Evolutionary conservation across 176 grass and related monocot species (phyloP), one percentile per base, ranked within the genome.

Genomic region (Secale cereale): DNA sequence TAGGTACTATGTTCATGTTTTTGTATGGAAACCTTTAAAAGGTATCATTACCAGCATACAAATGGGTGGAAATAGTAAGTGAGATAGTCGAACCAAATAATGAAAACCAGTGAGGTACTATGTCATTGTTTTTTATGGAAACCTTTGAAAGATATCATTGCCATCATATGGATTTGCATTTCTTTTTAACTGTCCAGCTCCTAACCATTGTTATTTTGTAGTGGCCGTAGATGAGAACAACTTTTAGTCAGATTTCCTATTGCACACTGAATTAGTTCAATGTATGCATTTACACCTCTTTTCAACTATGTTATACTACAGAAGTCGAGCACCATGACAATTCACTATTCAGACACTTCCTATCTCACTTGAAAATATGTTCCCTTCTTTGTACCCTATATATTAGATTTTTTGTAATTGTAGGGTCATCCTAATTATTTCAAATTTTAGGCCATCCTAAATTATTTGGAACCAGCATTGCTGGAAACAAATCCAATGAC

Each of bases 301-400:
- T 72, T 61, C 33, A 74, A 83, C 20, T 30, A 79, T 85, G 40
- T 36, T 32, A 70, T 71, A 59, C 65, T 80, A 79, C 88, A 94
- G 90, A 90, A 90, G 76, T 84, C 31, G 78, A 89, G 41, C 63
- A 25, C 12, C 30, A 62, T 70, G 91, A 87, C 33, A 98, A 88
- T 57, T 94, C 97, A 81, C 93, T 91, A 22, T 84, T 94, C 59
- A 92, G 86, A 78, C 94, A 98, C 72, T 98, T 98, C 72, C 63
- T 77, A 16, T 83, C 41, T 62, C 79, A 70, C 83, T 69, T 86
- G 3, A 5, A 75, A 74, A 81, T 20, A 32, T 26, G 6, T 10
- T 79, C 26, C 11, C 81, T 76, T 70, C 40, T 29, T 27, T 75
- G 29, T 25, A 23, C 19, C 40, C 12, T 66, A 67, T 52, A 26